These are phyloP conservation scores for Ailanthus altissimus DNA, from an alignment of 345 rosid genomes.

Conservation along the genomic window DNA sequence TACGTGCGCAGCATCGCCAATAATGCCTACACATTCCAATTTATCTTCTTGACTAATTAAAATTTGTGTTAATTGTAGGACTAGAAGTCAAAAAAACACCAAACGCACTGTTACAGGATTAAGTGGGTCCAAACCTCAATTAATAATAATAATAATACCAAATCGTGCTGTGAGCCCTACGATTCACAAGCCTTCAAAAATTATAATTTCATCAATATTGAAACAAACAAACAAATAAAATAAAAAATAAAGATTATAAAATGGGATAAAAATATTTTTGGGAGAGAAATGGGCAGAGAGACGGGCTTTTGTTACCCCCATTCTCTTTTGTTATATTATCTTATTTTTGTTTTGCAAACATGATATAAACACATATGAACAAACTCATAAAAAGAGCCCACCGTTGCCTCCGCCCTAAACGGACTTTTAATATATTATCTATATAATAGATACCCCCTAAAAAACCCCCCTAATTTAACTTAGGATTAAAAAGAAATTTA, in stretches of 20 bases:
- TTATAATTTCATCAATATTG: background rate
- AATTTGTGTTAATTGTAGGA: background rate
- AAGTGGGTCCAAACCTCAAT: conserved; percentile 19
- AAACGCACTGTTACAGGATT: background rate
- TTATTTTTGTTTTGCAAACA: conserved; percentile 35
- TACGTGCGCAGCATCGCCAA: conserved; percentile 9
- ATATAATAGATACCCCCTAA: conserved; percentile 44
- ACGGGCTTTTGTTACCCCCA: conserved; percentile 15
- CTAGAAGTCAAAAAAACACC: background rate
- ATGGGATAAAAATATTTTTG: background rate
- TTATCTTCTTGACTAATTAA: background rate
- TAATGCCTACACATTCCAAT: background rate
- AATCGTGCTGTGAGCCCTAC: conserved; percentile 6
- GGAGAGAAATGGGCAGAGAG: conserved; percentile 27
- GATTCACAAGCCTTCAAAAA: conserved; percentile 6
- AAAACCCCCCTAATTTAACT: conserved; percentile 43
- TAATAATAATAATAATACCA: conserved; percentile 4
- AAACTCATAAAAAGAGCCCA: conserved; percentile 42
- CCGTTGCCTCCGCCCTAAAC: conserved; percentile 21
- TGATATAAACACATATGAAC: conserved; percentile 55
- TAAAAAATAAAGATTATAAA: background rate
- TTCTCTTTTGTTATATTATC: conserved; percentile 8
- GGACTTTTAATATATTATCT: conserved; percentile 38
- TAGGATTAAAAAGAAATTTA: conserved; percentile 27
- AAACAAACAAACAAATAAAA: background rate